phyloP scores from a whole-genome alignment of 164 flowering plant species.

The Nymphaea colorata region DNA sequence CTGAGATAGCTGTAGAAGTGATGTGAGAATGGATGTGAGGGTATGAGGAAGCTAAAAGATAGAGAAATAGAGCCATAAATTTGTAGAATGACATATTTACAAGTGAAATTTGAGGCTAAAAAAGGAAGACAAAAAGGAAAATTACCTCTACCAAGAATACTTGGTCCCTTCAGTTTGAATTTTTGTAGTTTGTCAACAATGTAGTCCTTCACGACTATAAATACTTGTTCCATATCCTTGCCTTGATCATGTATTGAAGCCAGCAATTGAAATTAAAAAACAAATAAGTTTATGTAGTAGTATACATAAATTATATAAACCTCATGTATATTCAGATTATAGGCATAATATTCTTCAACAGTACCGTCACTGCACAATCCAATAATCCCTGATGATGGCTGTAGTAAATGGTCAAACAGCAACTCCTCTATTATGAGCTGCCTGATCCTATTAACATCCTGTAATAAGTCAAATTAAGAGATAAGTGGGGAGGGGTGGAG shows the following conservation, averaged over 20 bases:
- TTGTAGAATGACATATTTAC: too few relatives aligned
- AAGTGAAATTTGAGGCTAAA: too few relatives aligned
- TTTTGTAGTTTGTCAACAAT: constrained; percentile 80
- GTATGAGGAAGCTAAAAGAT: too few relatives aligned
- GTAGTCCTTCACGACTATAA: constrained; percentile 80
- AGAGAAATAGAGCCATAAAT: too few relatives aligned
- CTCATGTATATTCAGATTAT: constrained; percentile 91
- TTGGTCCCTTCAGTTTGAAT: constrained; percentile 88
- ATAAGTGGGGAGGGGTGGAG: too few relatives aligned
- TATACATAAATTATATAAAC: constrained; percentile 19
- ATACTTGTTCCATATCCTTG: constrained; percentile 96
- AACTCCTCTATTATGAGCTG: constrained; percentile 91
- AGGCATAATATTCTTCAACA: constrained; percentile 93
- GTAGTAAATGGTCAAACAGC: constrained; percentile 73
- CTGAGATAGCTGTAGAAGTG: too few relatives aligned
- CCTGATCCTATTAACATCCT: constrained; percentile 93
- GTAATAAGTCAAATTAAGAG: too few relatives aligned
- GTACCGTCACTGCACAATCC: constrained; percentile 98
- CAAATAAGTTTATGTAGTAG: background rate
- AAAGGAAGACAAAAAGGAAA: too few relatives aligned
- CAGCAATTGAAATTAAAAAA: constrained; percentile 16
- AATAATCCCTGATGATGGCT: constrained; percentile 70
- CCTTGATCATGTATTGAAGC: constrained; percentile 98
- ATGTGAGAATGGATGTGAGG: too few relatives aligned
- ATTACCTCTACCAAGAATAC: constrained; percentile 82